phyloP scores from a whole-genome alignment of 2,329 filamentous ascomycete species.

The Penicillium freii region DNA sequence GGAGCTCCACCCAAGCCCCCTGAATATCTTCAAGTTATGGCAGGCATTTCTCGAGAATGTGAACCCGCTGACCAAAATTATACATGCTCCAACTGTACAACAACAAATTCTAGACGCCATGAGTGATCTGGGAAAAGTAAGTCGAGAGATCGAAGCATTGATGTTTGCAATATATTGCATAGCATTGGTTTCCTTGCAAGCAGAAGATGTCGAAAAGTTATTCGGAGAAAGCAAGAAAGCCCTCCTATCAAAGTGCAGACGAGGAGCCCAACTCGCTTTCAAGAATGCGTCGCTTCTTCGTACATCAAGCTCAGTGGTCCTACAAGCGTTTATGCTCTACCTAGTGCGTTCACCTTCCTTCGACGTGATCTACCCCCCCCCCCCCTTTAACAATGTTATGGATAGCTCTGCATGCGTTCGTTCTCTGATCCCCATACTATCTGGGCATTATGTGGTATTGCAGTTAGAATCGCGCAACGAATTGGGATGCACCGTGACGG shows the following conservation, averaged over 20 bases:
- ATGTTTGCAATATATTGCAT: conserved; percentile 67
- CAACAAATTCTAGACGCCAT: conserved; percentile 27
- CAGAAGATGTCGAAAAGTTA: conserved; percentile 18
- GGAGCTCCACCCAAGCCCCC: conserved; percentile 18
- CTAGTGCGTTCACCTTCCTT: conserved; percentile 30
- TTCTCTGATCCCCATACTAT: conserved; percentile 49
- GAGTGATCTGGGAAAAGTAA: conserved; percentile 15
- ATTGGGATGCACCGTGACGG: conserved; percentile 53
- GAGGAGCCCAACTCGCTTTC: conserved; percentile 20
- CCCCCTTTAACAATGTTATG: background rate
- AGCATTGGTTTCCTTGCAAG: conserved; percentile 35
- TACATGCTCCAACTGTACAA: conserved; percentile 60
- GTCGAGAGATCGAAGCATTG: conserved; percentile 54
- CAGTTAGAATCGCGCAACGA: conserved; percentile 48
- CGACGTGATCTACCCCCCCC: too few species aligned
- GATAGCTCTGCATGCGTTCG: conserved; percentile 33
- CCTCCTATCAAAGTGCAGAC: conserved; percentile 16
- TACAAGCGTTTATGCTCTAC: conserved; percentile 50
- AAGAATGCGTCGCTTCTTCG: conserved; percentile 36
- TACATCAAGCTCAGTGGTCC: conserved; percentile 45
- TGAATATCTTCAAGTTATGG: conserved; percentile 29
- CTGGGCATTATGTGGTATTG: conserved; percentile 52
- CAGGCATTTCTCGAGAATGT: conserved; percentile 29
- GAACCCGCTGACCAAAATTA: conserved; percentile 71
- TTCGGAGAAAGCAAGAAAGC: conserved; percentile 23